Evolutionary conservation across 2,329 filamentous ascomycete genomes (phyloP).

Genomic region (Colletotrichum chlorophyti): DNA sequence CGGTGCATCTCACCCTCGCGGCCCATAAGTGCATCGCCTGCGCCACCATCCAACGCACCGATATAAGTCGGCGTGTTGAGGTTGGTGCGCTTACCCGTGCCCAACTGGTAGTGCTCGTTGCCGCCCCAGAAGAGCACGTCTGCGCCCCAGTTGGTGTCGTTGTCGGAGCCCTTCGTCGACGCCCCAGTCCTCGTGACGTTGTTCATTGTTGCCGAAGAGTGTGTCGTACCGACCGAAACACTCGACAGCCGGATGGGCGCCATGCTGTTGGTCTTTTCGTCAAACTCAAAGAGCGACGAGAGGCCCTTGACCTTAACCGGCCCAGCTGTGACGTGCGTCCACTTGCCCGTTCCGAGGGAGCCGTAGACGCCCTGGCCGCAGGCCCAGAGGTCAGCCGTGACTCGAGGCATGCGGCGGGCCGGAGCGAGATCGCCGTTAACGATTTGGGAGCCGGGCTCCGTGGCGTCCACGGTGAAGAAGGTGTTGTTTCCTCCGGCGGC

Average conservation of each 20-base stretch:
- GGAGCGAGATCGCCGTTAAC: slow-evolving; percentile 33
- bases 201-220: slow-evolving; percentile 82
- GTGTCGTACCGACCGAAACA: slow-evolving; percentile 79
- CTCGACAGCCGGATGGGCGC: slow-evolving; percentile 79
- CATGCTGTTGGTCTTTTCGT: slow-evolving; percentile 72
- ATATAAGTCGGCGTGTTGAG: slow-evolving; percentile 79
- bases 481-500: slow-evolving; percentile 87
- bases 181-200: slow-evolving; percentile 76
- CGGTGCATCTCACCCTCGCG: slow-evolving; percentile 71
- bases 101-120: slow-evolving; percentile 93
- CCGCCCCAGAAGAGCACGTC: slow-evolving; percentile 95
- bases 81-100: slow-evolving; percentile 89
- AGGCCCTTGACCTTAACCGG: slow-evolving; percentile 84
- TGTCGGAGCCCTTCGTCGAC: slow-evolving; percentile 56
- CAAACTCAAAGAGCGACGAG: slow-evolving; percentile 85
- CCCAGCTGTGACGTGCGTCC: slow-evolving; percentile 83
- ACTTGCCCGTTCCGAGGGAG: slow-evolving; percentile 82
- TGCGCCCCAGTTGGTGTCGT: slow-evolving; percentile 85
- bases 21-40: slow-evolving; percentile 64
- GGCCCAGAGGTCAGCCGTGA: slow-evolving; percentile 82
- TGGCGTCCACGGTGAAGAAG: slow-evolving; percentile 86
- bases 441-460: slow-evolving; percentile 55
- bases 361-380: slow-evolving; percentile 88
- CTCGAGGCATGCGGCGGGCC: slow-evolving; percentile 38
- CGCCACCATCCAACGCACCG: slow-evolving; percentile 71